phyloP scores from a whole-genome alignment of 495 filamentous ascomycete species.

The Aspergillus homomorphus region DNA sequence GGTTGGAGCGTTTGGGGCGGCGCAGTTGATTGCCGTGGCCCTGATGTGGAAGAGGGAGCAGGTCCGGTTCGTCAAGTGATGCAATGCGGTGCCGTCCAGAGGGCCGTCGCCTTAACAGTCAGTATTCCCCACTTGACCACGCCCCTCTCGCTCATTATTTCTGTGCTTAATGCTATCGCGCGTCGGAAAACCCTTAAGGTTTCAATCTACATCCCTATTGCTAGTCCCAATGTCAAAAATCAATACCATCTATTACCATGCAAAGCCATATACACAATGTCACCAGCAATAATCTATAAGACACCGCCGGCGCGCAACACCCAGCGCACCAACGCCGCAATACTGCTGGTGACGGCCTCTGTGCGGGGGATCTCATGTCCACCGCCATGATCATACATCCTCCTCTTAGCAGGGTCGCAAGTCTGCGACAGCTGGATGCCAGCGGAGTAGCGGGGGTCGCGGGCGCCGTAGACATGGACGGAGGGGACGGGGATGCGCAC shows the following conservation, averaged over 20 bases:
- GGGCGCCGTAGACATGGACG: slow-evolving; percentile 57
- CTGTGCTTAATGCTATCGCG: too few species aligned
- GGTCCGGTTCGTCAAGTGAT: slow-evolving; percentile 8
- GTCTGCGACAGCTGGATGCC: slow-evolving; percentile 54
- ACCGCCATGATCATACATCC: slow-evolving; percentile 52
- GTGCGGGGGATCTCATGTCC: slow-evolving; percentile 55
- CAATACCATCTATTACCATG: neutral
- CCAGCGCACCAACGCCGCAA: slow-evolving; percentile 43
- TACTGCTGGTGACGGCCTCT: slow-evolving; percentile 28
- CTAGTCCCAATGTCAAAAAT: too few species aligned
- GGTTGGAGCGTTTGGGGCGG: slow-evolving; percentile 23
- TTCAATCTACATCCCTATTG: too few species aligned
- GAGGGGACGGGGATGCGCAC: slow-evolving; percentile 56
- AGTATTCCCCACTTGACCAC: too few species aligned
- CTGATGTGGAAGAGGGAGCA: slow-evolving; percentile 22
- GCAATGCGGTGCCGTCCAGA: neutral
- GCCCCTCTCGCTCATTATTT: too few species aligned
- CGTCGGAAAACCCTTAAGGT: too few species aligned
- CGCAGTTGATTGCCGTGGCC: slow-evolving; percentile 16
- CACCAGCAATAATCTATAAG: neutral
- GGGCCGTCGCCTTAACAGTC: too few species aligned
- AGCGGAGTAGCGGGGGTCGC: slow-evolving; percentile 55
- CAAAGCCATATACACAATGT: neutral
- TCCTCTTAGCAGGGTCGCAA: slow-evolving; percentile 45
- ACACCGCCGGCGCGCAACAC: slow-evolving; percentile 19